Base-by-base conservation (phyloP, 768 basidiomycete species). In the Boletus pseudopeckii region DNA sequence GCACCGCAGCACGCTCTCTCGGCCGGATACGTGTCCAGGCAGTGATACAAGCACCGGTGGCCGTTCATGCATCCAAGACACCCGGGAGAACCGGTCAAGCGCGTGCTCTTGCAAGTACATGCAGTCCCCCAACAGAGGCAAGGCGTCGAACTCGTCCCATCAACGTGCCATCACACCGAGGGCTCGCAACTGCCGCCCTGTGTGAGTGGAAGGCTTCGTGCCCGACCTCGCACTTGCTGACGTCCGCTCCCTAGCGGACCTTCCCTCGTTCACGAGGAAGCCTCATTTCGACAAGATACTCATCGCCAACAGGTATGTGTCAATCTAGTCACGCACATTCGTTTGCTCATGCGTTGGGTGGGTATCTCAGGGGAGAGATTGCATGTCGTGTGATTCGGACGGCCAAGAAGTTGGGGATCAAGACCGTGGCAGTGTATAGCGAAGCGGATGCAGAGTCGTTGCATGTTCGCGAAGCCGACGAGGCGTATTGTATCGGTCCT, bases 351-450 rank as follows among this genome's bases (percentile, higher is more conserved):
- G 44, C 11, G 53, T 22, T 33, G 41, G 15, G 55, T 18, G 5
- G 50, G 2, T 28, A 3, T 43, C 34, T 14, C 56, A 96, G 93
- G 70, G 94, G 94, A 44, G 94, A 98, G 72, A 98, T 98, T 58
- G 93, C 94, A 6, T 97, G 95, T 69, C 86, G 94, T 18, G 91
- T 98, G 41, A 96, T 96, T 51, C 85, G 90, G 24, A 96, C 94
- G 0, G 91, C 92, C 3, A 84, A 78, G 69, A 89, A 88, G 65
- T 75, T 97, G 4, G 94, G 95, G 0, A 87, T 97, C 67, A 86
- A 81, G 77, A 93, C 91, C 0, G 94, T 97, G 15, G 93, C 93
- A 0, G 90, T 98, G 7, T 97, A 88, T 66, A 92, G 89, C 55
- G 91, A 95, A 44, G 91, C 84, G 7, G 95, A 98, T 59, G 81